Evolutionary conservation across 2,329 filamentous ascomycete genomes (phyloP).

Genomic region (Rutstroemia sp.): DNA sequence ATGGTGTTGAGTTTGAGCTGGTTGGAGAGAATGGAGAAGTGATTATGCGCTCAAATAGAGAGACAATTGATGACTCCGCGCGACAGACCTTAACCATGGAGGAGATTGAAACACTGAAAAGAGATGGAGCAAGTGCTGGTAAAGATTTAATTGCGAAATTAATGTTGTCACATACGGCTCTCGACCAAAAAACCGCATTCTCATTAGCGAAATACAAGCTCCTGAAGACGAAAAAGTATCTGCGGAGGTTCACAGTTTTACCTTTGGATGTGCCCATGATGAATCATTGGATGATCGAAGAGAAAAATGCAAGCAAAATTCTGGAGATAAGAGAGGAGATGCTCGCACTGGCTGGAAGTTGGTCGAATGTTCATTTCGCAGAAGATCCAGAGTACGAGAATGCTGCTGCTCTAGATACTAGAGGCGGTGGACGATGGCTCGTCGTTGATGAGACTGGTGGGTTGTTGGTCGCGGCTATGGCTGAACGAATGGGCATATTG

Average conservation of each 20-base stretch:
- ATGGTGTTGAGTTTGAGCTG: conserved; percentile 39
- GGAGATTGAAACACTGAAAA: conserved; percentile 66
- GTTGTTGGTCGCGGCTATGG: conserved; percentile 59
- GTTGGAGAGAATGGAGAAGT: conserved; percentile 43
- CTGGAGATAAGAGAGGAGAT: conserved; percentile 83
- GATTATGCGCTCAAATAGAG: conserved; percentile 48
- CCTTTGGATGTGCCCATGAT: conserved; percentile 75
- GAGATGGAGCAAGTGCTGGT: conserved; percentile 67
- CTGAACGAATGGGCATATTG: conserved; percentile 63
- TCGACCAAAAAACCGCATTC: conserved; percentile 92
- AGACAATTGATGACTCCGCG: conserved; percentile 52
- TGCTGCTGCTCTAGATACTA: neutral
- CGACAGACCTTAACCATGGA: conserved; percentile 69
- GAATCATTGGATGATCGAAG: conserved; percentile 68
- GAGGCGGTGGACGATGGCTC: conserved; percentile 48
- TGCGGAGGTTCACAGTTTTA: conserved; percentile 77
- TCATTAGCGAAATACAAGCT: conserved; percentile 94
- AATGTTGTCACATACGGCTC: conserved; percentile 76
- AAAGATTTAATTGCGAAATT: conserved; percentile 91
- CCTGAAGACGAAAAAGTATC: conserved; percentile 88
- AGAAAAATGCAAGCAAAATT: conserved; percentile 73
- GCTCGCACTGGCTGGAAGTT: conserved; percentile 74
- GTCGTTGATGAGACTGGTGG: conserved; percentile 66
- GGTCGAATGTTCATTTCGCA: conserved; percentile 76
- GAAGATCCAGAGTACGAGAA: conserved; percentile 12